Base-by-base conservation (phyloP, 139 green algal species). In the Ettlia oleoabundans region DNA sequence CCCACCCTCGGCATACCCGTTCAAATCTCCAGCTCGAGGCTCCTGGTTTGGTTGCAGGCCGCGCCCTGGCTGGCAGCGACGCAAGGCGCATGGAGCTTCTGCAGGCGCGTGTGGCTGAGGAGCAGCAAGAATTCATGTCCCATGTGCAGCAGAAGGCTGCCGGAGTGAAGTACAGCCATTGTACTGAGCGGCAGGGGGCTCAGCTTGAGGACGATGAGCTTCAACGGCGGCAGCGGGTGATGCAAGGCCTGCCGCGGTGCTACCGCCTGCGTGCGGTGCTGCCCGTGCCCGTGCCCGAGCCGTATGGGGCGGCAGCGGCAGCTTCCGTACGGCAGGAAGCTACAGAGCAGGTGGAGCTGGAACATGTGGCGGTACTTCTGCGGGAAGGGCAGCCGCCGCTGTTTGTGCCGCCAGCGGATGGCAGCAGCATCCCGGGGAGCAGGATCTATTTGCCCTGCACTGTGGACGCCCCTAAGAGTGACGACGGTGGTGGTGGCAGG, bases 151-250 rank as follows among this genome's bases (percentile, higher is more conserved):
- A 43, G 32, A n/a, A 41, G 26, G 62, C 43, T 15, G n/a, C 15
- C 0, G 28, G 28, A 1, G 65, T 52, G 38, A 63, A 66, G 18
- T 87, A 84, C 53, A n/a, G 37, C 32, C 65, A 86, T 38, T 62
- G 47, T 41, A 83, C 71, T 6, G 35, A 67, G n/a, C 62, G 84
- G 21, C 84, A 88, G 71, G 61, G 22, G 18, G 80, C 53, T 6
- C 84, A 88, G 84, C 26, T 88, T 19, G 69, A 84, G 30, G 51
- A 79, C 9, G 77, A 88, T 38, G 35, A 24, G 13, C 37, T 28
- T 22, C 33, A 13, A 6, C 51, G 76, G n/a, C 30, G 67, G n/a
- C 41, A 43, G 30, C 63, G 38, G 30, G 43, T 71, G 15, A 7
- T 28, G 43, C 32, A 30, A 21, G 22, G 30, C 21, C 79, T 78